phyloP scores from a whole-genome alignment of 805 yeast genomes.

The Cyberlindnera veronae region DNA sequence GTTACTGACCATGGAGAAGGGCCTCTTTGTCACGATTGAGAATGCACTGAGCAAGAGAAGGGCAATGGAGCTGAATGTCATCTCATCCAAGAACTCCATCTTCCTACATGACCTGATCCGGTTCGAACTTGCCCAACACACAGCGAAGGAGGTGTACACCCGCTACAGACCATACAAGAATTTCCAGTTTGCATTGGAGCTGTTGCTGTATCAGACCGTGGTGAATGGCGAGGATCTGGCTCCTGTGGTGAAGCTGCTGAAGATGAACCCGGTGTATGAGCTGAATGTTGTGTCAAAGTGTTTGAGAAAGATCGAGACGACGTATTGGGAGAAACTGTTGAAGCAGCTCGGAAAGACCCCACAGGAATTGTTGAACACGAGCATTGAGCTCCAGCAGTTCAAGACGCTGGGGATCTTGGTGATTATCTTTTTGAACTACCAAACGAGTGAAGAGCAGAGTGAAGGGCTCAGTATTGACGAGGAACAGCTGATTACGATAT shows the following conservation, averaged over 20 bases:
- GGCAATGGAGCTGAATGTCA: slow-evolving; percentile 32
- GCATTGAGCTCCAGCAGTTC: slow-evolving; percentile 39
- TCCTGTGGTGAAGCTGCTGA: slow-evolving; percentile 21
- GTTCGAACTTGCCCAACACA: slow-evolving; percentile 33
- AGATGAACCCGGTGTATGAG: slow-evolving; percentile 22
- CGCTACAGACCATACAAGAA: slow-evolving; percentile 32
- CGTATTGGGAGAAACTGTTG: slow-evolving; percentile 44
- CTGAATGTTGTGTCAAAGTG: slow-evolving; percentile 42
- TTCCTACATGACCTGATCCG: slow-evolving; percentile 44
- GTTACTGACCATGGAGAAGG: slow-evolving; percentile 24
- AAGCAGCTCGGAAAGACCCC: slow-evolving; percentile 38
- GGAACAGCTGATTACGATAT: slow-evolving; percentile 21
- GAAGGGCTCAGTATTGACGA: slow-evolving; percentile 15
- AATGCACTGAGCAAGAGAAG: slow-evolving; percentile 29
- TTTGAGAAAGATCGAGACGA: slow-evolving; percentile 48
- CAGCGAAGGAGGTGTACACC: slow-evolving; percentile 11
- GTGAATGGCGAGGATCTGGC: slow-evolving; percentile 21
- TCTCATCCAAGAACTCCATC: slow-evolving; percentile 36
- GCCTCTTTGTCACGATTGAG: slow-evolving; percentile 43
- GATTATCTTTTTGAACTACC: slow-evolving; percentile 43
- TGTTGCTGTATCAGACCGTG: slow-evolving; percentile 37
- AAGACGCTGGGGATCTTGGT: slow-evolving; percentile 45
- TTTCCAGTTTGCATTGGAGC: slow-evolving; percentile 44
- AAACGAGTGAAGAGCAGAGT: slow-evolving; percentile 2
- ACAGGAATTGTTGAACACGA: slow-evolving; percentile 37